Percentiles rank a stretch among this genome's conserved stretches.
Evolutionary conservation across 2,329 filamentous ascomycete genomes (phyloP).

Genomic region (Colletotrichum agaves): DNA sequence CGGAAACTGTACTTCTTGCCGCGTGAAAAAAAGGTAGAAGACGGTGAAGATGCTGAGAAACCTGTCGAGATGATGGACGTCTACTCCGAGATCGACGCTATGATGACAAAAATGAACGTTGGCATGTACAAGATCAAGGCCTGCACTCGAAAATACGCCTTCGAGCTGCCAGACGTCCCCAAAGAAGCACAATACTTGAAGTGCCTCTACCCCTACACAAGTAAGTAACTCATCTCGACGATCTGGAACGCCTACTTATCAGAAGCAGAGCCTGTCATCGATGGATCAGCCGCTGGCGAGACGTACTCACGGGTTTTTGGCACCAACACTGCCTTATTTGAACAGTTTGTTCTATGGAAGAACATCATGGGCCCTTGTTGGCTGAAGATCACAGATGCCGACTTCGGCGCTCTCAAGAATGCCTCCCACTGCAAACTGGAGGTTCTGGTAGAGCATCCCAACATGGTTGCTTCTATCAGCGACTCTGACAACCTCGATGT

Average conservation of each 20-base stretch:
- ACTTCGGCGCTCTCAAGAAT: slow-evolving; percentile 87
- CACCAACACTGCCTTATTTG: slow-evolving; percentile 91
- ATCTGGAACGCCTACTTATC: slow-evolving; percentile 37
- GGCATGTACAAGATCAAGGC: slow-evolving; percentile 93
- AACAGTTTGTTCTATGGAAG: slow-evolving; percentile 98
- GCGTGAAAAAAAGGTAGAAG: slow-evolving; percentile 67
- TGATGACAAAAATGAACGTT: slow-evolving; percentile 90
- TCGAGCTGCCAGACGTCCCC: slow-evolving; percentile 88
- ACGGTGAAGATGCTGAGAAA: slow-evolving; percentile 77
- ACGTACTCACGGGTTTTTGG: slow-evolving; percentile 97
- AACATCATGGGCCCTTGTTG: slow-evolving; percentile 99
- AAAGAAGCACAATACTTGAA: slow-evolving; percentile 94
- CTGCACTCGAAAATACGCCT: slow-evolving; percentile 91
- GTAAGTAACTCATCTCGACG: slow-evolving; percentile 51
- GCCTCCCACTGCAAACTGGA: slow-evolving; percentile 98
- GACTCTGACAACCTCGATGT: slow-evolving; percentile 85
- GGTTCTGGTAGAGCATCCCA: slow-evolving; percentile 81
- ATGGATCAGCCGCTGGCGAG: slow-evolving; percentile 78
- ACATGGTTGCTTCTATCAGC: slow-evolving; percentile 75
- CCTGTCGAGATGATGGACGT: slow-evolving; percentile 89
- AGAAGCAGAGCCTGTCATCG: slow-evolving; percentile 70
- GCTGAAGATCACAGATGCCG: slow-evolving; percentile 88
- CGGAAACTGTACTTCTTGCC: slow-evolving; percentile 95
- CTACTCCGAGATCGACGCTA: slow-evolving; percentile 85
- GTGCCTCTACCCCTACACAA: slow-evolving; percentile 93